Evolutionary conservation across 2,329 filamentous ascomycete species (phyloP).

Genomic region (Bipolaris zeicola): DNA sequence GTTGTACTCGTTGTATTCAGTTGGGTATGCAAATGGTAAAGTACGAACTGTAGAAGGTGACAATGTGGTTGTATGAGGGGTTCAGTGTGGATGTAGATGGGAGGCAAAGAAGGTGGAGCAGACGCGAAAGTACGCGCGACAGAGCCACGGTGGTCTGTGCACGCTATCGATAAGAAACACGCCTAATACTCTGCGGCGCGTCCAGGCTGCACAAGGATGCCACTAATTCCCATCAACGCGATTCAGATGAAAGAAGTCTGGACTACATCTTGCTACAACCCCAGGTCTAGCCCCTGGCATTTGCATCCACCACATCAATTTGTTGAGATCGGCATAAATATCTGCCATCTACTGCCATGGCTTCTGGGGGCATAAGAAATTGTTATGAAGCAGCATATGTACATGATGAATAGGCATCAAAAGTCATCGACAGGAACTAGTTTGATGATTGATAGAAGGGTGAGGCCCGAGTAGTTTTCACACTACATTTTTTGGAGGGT

Average conservation of each 20-base stretch:
- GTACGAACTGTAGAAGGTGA: neutral
- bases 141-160: constrained; percentile 13
- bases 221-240: neutral
- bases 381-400: too few species aligned
- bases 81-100: constrained; percentile 29
- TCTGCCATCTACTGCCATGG: neutral
- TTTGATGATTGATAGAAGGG: too few species aligned
- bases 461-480: too few species aligned
- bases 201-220: neutral
- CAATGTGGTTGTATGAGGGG: constrained; percentile 8
- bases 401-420: too few species aligned
- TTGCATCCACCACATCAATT: too few species aligned
- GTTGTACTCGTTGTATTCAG: neutral
- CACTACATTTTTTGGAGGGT: too few species aligned
- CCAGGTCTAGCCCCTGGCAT: neutral
- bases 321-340: neutral
- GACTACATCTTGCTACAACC: too few species aligned
- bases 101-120: neutral
- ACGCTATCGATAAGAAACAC: constrained; percentile 15
- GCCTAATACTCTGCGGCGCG: neutral
- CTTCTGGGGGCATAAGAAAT: neutral
- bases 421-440: too few species aligned
- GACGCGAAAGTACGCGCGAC: constrained; percentile 10
- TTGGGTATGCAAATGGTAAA: constrained; percentile 1
- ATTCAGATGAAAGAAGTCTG: too few species aligned